Conservation (phyloP, 306 rosid species). For the Castanea crenata region DNA sequence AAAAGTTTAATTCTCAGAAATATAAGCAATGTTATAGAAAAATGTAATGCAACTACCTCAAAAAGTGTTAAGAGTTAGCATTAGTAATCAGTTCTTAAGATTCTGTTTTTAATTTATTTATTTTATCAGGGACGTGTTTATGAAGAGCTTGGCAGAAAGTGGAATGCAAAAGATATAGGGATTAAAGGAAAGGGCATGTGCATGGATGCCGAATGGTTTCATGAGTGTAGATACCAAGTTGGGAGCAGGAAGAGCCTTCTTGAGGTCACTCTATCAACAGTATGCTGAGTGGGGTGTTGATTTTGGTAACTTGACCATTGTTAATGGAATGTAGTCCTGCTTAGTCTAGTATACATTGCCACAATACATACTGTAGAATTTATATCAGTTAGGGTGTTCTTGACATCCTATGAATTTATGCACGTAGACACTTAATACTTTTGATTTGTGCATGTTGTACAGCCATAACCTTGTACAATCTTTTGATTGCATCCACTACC, state of each 20-base stretch:
- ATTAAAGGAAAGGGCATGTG: conserved; percentile 65
- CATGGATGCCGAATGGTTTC: conserved; percentile 89
- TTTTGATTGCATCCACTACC: not conserved
- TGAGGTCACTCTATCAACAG: conserved; percentile 79
- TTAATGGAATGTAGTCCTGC: conserved; percentile 16
- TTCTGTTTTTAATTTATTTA: conserved; percentile 10
- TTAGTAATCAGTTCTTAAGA: conserved; percentile 10
- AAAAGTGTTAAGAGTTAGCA: not conserved
- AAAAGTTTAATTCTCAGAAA: not conserved
- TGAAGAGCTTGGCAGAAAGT: conserved; percentile 64
- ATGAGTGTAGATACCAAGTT: conserved; percentile 79
- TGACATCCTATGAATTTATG: conserved; percentile 10
- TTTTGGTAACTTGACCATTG: conserved; percentile 54
- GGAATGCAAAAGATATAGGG: conserved; percentile 85
- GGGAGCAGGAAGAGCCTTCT: conserved; percentile 89
- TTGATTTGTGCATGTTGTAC: not conserved
- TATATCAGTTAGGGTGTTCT: conserved; percentile 6
- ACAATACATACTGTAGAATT: conserved; percentile 8
- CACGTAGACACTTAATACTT: not conserved
- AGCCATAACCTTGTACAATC: not conserved
- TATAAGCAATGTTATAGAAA: not conserved
- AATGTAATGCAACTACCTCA: not conserved
- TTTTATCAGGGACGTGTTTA: conserved; percentile 60
- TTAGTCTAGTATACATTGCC: conserved; percentile 1
- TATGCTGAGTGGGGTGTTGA: conserved; percentile 96